Base-by-base conservation (phyloP, 163 green algal genomes). In the Scenedesmus sp. region DNA sequence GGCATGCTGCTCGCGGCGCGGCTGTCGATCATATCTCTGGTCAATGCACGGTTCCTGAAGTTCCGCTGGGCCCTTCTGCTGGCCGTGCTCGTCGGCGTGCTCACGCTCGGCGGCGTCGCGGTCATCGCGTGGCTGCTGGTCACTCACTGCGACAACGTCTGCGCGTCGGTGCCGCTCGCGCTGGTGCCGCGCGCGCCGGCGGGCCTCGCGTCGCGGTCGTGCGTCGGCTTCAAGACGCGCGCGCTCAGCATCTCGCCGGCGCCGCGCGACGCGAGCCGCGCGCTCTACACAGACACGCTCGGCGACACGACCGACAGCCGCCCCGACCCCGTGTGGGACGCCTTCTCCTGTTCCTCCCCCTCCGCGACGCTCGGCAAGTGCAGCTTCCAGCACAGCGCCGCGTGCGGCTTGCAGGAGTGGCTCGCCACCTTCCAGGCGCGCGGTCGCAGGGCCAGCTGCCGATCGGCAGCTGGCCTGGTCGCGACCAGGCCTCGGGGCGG, bases 331-430 rank as follows among this genome's bases (percentile, higher is more conserved):
- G 48, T 28, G 4, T 75, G 65, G 65, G n/a, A 44, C 1, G n/a
- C 11, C 11, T 75, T 62, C 33, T 29, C 26, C 24, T 75, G 65
- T 45, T 29, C 26, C 17, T 39, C 65, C 22, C 20, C 65, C 18
- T 20, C 48, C 34, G 65, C 65, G 6, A 62, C 42, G n/a, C 20
- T 75, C 2, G 65, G 65, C 48, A 75, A 75, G 29, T 75, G 65
- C 48, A 51, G 28, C 20, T 75, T 62, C 48, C 65, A 47, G 65
- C 65, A 75, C 39, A 26, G 45, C 29, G 47, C 42, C 17, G 17
- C n/a, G 18, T 75, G 65, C 29, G 65, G 39, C 42, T 47, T 75
- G 65, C 65, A 50, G 47, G 65, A 75, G 48, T 75, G 65, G 65
- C 65, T 75, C 28, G 51, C 48, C 20, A 51, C 18, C 14, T 70